Conservation (phyloP, 179 eudicot genomes). For the Sideroxylon spinosum region DNA sequence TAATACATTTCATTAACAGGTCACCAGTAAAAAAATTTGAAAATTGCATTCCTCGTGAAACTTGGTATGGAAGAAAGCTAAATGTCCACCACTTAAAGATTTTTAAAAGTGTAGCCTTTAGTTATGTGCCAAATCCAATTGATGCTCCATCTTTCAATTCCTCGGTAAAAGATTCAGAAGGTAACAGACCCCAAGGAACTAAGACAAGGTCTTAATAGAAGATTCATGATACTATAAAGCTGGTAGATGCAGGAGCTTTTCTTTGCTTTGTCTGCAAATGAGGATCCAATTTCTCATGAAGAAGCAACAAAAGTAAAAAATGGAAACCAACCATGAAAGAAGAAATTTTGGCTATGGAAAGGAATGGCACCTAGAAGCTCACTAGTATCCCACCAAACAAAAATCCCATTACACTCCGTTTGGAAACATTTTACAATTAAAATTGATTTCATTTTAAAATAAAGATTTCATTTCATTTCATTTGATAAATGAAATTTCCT, state of each 20-base stretch:
- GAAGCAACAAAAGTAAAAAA: neutral
- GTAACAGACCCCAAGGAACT: too few species aligned
- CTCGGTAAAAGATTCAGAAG: neutral
- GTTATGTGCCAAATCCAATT: neutral
- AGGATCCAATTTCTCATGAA: conserved; percentile 1
- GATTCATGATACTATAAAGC: neutral
- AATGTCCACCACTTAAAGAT: neutral
- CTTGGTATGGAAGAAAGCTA: neutral
- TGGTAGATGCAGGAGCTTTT: neutral
- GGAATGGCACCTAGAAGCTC: neutral
- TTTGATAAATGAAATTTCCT: too few species aligned
- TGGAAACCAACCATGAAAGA: neutral
- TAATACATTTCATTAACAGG: neutral
- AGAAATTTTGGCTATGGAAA: neutral
- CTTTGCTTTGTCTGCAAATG: neutral
- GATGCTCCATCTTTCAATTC: neutral
- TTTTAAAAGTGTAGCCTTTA: neutral
- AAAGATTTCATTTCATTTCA: too few species aligned
- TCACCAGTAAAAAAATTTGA: neutral
- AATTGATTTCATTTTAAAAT: too few species aligned
- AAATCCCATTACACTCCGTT: too few species aligned
- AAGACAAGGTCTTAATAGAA: neutral
- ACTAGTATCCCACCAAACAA: neutral
- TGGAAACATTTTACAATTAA: too few species aligned
- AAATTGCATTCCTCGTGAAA: neutral